A percentile compares a stretch with the other conserved stretches of the same genome.
phyloP scores from a whole-genome alignment of 2,329 filamentous ascomycete species.

The Septoria petroselini region DNA sequence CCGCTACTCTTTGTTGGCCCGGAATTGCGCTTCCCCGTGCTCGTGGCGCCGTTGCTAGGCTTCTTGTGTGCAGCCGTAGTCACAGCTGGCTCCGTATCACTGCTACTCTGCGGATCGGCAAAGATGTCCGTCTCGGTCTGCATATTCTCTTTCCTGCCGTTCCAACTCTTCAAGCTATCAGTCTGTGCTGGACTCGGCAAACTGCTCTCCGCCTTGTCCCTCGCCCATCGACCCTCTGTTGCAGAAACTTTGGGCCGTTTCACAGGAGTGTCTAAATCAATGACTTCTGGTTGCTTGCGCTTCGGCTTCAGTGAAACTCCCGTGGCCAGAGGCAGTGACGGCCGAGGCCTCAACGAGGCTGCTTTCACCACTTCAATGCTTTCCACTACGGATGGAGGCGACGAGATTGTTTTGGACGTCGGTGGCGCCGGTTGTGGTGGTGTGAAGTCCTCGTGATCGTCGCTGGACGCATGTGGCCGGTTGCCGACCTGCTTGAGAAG shows the following conservation, averaged over 20 bases:
- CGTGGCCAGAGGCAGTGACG: neutral
- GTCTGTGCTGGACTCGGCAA: conserved; percentile 6
- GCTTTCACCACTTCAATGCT: too few relatives aligned
- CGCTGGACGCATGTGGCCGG: conserved; percentile 38
- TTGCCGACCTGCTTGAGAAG: conserved; percentile 37
- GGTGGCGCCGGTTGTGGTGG: neutral
- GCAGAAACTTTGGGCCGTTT: conserved; percentile 1
- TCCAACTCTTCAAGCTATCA: neutral
- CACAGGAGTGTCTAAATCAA: neutral
- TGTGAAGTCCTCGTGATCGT: conserved; percentile 38
- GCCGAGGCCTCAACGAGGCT: neutral
- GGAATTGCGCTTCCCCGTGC: neutral
- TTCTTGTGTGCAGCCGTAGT: neutral
- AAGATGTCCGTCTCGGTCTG: neutral
- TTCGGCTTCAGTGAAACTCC: conserved; percentile 1
- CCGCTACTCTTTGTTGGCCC: neutral
- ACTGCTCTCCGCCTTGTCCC: conserved; percentile 1
- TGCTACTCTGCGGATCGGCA: conserved; percentile 11
- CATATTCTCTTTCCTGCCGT: neutral
- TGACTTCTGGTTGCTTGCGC: neutral
- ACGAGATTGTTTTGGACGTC: neutral
- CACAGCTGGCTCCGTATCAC: neutral
- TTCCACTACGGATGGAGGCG: too few relatives aligned
- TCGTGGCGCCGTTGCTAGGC: conserved; percentile 2
- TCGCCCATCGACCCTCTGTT: neutral